Percentiles rank a stretch among this genome's conserved stretches.
Conservation (phyloP, 2,329 filamentous ascomycete species). For the Sporothrix schenckii region DNA sequence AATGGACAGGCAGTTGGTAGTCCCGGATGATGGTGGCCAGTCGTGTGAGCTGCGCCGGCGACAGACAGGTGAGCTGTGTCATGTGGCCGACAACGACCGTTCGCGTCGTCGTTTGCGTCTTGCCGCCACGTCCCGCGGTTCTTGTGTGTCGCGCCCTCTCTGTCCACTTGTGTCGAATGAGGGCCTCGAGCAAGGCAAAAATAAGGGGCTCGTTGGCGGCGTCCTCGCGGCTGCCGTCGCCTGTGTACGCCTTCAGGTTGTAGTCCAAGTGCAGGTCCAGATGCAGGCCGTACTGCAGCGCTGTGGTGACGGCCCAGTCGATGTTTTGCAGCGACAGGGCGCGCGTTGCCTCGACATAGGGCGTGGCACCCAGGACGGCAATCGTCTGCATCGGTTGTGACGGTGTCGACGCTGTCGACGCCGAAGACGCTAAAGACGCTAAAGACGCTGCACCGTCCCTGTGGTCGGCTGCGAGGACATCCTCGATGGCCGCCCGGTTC, state of each 20-base stretch:
- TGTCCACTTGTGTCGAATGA: slow-evolving; percentile 57
- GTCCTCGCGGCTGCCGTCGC: slow-evolving; percentile 18
- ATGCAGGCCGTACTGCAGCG: slow-evolving; percentile 56
- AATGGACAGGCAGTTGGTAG: slow-evolving; percentile 60
- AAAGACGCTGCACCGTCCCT: not conserved
- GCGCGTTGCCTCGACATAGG: slow-evolving; percentile 65
- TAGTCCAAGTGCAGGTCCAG: slow-evolving; percentile 76
- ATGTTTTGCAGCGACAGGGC: slow-evolving; percentile 59
- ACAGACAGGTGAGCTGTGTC: slow-evolving; percentile 64
- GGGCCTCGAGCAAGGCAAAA: slow-evolving; percentile 55
- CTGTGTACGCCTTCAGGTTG: slow-evolving; percentile 53
- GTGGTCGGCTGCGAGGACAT: slow-evolving; percentile 39
- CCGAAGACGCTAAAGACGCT: no score
- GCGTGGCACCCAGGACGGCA: slow-evolving; percentile 67
- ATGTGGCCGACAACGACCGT: slow-evolving; percentile 69
- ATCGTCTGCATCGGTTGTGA: slow-evolving; percentile 42
- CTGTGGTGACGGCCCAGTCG: slow-evolving; percentile 62
- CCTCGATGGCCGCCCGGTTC: slow-evolving; percentile 54
- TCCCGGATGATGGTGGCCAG: slow-evolving; percentile 54
- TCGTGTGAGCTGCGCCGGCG: slow-evolving; percentile 51
- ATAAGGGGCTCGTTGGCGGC: slow-evolving; percentile 49
- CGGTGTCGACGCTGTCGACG: no score
- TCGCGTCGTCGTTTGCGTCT: slow-evolving; percentile 37
- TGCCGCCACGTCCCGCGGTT: slow-evolving; percentile 39
- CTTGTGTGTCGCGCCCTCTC: slow-evolving; percentile 26